phyloP scores from a whole-genome alignment of 768 basidiomycete species.

The Tylopilus felleus region DNA sequence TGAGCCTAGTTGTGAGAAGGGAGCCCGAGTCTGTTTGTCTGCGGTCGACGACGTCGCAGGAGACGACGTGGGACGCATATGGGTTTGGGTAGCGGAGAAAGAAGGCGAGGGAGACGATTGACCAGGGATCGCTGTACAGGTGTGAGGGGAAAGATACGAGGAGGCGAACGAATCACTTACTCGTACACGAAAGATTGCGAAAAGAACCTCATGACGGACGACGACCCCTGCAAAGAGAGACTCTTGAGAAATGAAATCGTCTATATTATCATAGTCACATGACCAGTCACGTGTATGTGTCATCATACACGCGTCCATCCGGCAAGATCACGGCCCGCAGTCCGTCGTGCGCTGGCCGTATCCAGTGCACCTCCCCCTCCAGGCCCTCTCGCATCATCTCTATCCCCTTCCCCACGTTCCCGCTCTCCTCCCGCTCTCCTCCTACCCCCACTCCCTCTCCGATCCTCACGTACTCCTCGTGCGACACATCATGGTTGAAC shows the following conservation, averaged over 20 bases:
- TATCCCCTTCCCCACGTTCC: conserved; percentile 41
- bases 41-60: conserved; percentile 93
- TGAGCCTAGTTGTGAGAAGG: conserved; percentile 83
- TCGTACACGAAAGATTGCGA: conserved; percentile 56
- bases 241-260: neutral
- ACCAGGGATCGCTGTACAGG: conserved; percentile 77
- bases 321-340: conserved; percentile 50
- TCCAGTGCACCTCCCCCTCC: conserved; percentile 47
- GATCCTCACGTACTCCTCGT: conserved; percentile 73
- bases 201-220: conserved; percentile 51
- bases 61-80: conserved; percentile 88
- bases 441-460: conserved; percentile 44
- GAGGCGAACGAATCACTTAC: conserved; percentile 30
- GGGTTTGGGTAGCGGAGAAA: conserved; percentile 96
- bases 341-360: conserved; percentile 76
- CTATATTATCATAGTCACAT: neutral
- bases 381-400: conserved; percentile 46
- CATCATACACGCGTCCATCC: conserved; percentile 46
- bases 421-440: conserved; percentile 27
- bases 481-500: conserved; percentile 72
- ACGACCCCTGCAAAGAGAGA: conserved; percentile 34
- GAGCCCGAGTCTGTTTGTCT: conserved; percentile 67
- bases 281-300: conserved; percentile 40
- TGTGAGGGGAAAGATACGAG: neutral
- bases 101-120: conserved; percentile 89